Conservation (phyloP, 2,329 filamentous ascomycete genomes). For the Aspergillus arachidicola region DNA sequence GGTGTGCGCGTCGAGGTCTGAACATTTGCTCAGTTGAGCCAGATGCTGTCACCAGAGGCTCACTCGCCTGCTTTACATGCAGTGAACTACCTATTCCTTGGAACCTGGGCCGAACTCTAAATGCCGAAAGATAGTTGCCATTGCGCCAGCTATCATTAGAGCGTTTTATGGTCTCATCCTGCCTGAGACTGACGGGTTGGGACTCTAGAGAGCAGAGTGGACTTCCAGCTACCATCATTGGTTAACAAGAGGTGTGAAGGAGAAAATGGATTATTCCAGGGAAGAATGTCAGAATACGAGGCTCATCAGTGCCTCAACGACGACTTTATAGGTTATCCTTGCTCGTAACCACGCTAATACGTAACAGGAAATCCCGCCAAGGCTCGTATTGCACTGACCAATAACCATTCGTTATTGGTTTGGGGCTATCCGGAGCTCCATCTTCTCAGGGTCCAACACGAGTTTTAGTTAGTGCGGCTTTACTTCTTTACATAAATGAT, state of each 20-base stretch:
- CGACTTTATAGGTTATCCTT: background rate
- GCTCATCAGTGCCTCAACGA: background rate
- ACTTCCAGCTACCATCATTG: background rate
- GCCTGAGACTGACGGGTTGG: background rate
- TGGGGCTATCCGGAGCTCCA: background rate
- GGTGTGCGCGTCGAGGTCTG: background rate
- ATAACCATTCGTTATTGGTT: background rate
- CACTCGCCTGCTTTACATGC: background rate
- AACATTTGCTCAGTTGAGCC: background rate
- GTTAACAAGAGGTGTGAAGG: background rate
- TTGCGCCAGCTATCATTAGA: background rate
- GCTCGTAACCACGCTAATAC: background rate
- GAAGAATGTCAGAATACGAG: background rate
- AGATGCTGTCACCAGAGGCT: fast-evolving
- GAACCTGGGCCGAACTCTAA: background rate
- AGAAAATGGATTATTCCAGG: fast-evolving
- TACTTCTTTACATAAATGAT: too few species aligned
- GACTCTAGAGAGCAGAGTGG: background rate
- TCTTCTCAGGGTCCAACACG: background rate
- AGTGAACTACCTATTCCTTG: background rate
- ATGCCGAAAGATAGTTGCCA: background rate
- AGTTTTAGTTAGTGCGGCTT: background rate
- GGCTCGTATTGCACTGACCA: background rate
- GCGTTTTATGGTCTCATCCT: background rate
- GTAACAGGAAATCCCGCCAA: background rate